Conservation (phyloP, 2,329 filamentous ascomycete genomes). For the Talaromyces sp. region DNA sequence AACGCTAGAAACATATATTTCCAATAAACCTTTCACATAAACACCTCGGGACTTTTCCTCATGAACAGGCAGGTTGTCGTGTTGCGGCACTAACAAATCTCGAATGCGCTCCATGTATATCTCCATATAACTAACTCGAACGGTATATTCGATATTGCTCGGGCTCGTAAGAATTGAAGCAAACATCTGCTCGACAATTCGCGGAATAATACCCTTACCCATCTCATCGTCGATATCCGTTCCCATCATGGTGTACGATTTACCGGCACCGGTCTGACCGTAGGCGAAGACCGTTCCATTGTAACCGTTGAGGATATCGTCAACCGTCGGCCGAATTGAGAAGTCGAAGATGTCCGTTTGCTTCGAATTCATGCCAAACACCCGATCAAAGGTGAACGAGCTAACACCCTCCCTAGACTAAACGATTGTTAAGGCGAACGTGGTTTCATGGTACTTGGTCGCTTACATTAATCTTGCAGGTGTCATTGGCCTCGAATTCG, state of each 20-base stretch:
- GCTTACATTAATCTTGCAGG: slow-evolving; percentile 75
- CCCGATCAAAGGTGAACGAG: slow-evolving; percentile 92
- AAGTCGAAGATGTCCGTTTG: slow-evolving; percentile 97
- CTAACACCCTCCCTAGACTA: slow-evolving; percentile 80
- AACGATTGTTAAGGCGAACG: slow-evolving; percentile 21
- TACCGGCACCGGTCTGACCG: slow-evolving; percentile 95
- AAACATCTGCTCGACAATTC: slow-evolving; percentile 97
- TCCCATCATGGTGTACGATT: slow-evolving; percentile 99
- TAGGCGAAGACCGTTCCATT: slow-evolving; percentile 99
- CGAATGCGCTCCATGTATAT: slow-evolving; percentile 99
- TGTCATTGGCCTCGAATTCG: slow-evolving; percentile 81
- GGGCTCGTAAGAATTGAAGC: slow-evolving; percentile 89
- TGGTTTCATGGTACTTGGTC: background rate
- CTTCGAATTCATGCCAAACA: slow-evolving; percentile 89
- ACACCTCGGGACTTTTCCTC: slow-evolving; percentile 95
- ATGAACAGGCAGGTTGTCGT: slow-evolving; percentile 96
- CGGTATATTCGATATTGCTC: slow-evolving; percentile 95
- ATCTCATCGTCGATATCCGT: slow-evolving; percentile 87
- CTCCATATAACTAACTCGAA: slow-evolving; percentile 98
- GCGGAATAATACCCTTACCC: slow-evolving; percentile 89
- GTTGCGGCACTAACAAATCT: slow-evolving; percentile 85
- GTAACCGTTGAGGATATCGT: slow-evolving; percentile 98
- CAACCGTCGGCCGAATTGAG: slow-evolving; percentile 91
- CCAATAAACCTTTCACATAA: slow-evolving; percentile 90
- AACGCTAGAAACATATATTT: slow-evolving; percentile 93